phyloP scores from a whole-genome alignment of 2,329 filamentous ascomycete species.

The Fusarium buharicum region DNA sequence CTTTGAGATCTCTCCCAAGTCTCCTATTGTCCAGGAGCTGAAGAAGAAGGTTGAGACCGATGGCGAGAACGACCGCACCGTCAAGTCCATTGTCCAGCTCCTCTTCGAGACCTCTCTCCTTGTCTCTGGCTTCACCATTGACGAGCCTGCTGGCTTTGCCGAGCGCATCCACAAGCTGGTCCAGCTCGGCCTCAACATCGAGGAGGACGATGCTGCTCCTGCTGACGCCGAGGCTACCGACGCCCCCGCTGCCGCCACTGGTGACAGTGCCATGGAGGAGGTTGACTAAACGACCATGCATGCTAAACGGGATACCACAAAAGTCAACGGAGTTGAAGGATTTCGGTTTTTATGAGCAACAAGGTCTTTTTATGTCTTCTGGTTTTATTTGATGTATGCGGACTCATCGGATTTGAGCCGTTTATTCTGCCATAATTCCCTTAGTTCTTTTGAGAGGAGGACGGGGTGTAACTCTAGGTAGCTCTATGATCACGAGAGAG shows the following conservation, averaged over 20 bases:
- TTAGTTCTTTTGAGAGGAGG: constrained; percentile 27
- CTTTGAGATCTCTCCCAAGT: constrained; percentile 99
- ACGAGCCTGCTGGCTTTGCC: constrained; percentile 96
- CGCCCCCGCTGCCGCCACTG: constrained; percentile 67
- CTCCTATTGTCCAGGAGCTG: constrained; percentile 96
- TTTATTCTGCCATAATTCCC: constrained; percentile 51
- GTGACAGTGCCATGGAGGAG: constrained; percentile 99
- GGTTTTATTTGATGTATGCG: constrained; percentile 44
- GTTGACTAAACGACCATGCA: constrained; percentile 78
- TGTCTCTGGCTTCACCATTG: constrained; percentile 99
- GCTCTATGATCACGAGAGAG: constrained; percentile 55
- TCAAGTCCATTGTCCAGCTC: constrained; percentile 98
- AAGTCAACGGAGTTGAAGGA: constrained; percentile 58
- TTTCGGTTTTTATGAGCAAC: constrained; percentile 49
- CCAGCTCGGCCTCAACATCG: constrained; percentile 95
- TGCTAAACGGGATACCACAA: constrained; percentile 52
- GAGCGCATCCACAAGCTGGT: constrained; percentile 99
- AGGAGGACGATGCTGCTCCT: constrained; percentile 83
- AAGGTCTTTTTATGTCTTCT: constrained; percentile 49
- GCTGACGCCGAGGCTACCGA: constrained; percentile 66
- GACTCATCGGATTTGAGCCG: constrained; percentile 42
- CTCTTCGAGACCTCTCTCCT: constrained; percentile 99
- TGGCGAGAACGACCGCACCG: constrained; percentile 97
- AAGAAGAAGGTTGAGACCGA: constrained; percentile 99
- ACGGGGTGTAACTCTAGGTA: constrained; percentile 55